Base-by-base conservation (phyloP, 2,329 filamentous ascomycete genomes). In the Dryadomyces quercus-mongolicae region DNA sequence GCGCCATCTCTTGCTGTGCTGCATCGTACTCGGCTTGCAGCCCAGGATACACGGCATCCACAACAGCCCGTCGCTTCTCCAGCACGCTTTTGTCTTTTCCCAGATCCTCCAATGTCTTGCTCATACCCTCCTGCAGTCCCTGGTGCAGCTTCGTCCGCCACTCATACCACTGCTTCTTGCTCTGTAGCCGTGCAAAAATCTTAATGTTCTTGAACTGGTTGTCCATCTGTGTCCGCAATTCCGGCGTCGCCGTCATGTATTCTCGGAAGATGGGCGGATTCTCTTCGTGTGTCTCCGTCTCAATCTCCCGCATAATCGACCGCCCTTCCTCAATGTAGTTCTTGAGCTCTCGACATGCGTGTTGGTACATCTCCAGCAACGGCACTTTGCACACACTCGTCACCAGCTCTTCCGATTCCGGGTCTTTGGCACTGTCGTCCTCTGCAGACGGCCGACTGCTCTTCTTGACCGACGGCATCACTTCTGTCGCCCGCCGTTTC, bases 171-270 rank as follows among this genome's bases (percentile, higher is more conserved):
- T 93, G 91, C 55, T 88, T 89, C 66, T 96, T 96, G 71, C 92
- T 96, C 52, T 91, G 74, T 15, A 96, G 76, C 25, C 93, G 81
- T 16, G 92, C 89, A 66, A 95, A 87, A 0, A 89, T 91, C 73
- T 96, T 97, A 68, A 95, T 86, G 64, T 97, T 96, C 68, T 95
- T 93, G 74, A 98, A 93, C 65, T 97, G 91, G 60, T 88, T 93
- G 70, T 98, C 92, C 84, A 98, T 94, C 52, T 94, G 76, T 3
- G 81, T 71, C 63, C 88, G 90, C 65, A 95, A 83, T 58, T 94
- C 88, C 0, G 89, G 81, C 0, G 87, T 80, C 25, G 92, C 92
- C 10, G 84, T 84, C 59, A 94, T 82, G 66, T 98, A 98, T 66
- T 97, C 93, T 56, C 82, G 83, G 70, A 98, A 95, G 1, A 98